Base-by-base conservation (phyloP, 1,284 basidiomycete genomes). In the Rhodotorula mucilaginosa region DNA sequence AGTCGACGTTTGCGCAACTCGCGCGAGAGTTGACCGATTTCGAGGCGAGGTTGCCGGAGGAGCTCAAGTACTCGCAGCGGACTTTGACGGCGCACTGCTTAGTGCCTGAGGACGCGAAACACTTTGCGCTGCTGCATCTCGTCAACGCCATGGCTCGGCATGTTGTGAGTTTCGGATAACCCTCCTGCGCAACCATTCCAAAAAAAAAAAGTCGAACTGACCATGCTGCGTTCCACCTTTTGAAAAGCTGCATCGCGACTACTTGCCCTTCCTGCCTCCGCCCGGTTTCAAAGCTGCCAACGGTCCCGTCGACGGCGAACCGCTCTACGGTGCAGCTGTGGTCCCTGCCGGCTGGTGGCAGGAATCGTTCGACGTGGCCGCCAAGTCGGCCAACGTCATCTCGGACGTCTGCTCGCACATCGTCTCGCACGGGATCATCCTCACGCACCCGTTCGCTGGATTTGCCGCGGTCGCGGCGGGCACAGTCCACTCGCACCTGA, bases 241-340 rank as follows among this genome's bases (percentile, higher is more conserved):
- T 2, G 1, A 44, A 44, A 56, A 68, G 66, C 65, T 77, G 16
- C 76, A 77, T 56, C 76, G 76, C 54, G 76, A 77, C 64, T 77
- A 77, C 68, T 64, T 77, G 7, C 76, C 76, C 16, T 77, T 77
- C 63, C 66, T 77, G 16, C 76, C 76, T 21, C 73, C 72, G 12
- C 51, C 58, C 26, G 67, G 74, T 47, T 77, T 76, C 70, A 70
- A 72, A 63, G 74, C 76, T 5, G 54, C 58, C 13, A 52, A 72
- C 29, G 76, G 76, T 6, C 76, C 76, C 6, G 68, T 76, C 60
- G 76, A 77, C 46, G 76, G 76, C 31, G 76, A 77, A 48, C 74
- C 75, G 31, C 60, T 77, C 8, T 77, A 58, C 51, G 73, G 71
- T 23, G 60, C 69, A 16, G 18, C 61, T 26, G 47, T 58, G 2